Evolutionary conservation across 1,284 basidiomycete genomes (phyloP), one percentile per base, ranked within the genome.

Genomic region (Cronartium quercuum): DNA sequence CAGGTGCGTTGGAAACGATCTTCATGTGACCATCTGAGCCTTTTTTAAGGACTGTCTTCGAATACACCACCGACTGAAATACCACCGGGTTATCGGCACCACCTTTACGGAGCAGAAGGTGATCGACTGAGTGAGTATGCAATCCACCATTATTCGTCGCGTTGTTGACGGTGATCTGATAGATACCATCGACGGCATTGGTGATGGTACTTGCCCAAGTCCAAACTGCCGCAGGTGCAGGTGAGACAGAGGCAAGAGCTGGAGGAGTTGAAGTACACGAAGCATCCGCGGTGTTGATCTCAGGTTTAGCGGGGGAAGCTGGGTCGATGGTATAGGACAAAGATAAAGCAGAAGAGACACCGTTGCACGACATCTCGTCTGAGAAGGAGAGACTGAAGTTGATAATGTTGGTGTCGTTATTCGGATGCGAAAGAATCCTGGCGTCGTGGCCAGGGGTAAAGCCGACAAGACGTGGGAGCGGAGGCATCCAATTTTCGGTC

Each of bases 381-480:
- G 89, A 93, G 83, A 91, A 94, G 81, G 94, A 89, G 76, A 95
- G 84, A 0, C 84, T 80, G 71, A 94, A 87, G 76, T 88, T 83
- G 71, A 92, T 81, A 1, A 84, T 86, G 18, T 87, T 89, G 1
- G 86, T 84, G 77, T 88, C 89, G 63, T 83, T 76, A 40, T 86
- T 84, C 5, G 83, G 84, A 5, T 83, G 69, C 4, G 84, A 84
- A 2, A 84, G 80, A 40, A 92, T 83, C 51, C 92, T 89, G 34
- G 87, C 85, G 79, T 95, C 92, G 81, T 95, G 92, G 0, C 91
- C 91, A 0, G 92, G 92, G 3, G 82, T 82, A 82, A 94, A 94
- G 69, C 86, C 87, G 12, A 91, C 90, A 69, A 95, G 82, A 68
- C 87, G 86, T 21, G 92, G 90, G 2, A 83, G 86, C 66, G 89